phyloP scores from a whole-genome alignment of 352 stramenopile species.

The Pythium diclinum region DNA sequence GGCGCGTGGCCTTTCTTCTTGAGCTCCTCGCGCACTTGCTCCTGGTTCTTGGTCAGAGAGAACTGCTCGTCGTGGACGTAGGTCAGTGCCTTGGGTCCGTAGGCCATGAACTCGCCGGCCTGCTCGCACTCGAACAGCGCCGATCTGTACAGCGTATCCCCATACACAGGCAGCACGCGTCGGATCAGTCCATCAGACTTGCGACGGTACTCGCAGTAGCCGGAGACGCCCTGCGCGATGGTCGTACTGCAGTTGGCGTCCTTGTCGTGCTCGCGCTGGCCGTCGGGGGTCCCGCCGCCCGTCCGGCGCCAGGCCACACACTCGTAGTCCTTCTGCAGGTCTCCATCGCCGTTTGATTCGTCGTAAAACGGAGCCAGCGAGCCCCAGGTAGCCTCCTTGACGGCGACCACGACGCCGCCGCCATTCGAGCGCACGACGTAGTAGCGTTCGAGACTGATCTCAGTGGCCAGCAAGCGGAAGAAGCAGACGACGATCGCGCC shows the following conservation, averaged over 20 bases:
- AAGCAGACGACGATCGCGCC: not conserved
- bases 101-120: slow-evolving; percentile 10
- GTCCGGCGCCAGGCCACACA: slow-evolving; percentile 25
- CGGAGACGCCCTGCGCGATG: slow-evolving; percentile 9
- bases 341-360: not conserved
- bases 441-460: not conserved
- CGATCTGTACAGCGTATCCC: slow-evolving; percentile 5
- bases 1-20: too few species aligned
- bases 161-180: slow-evolving; percentile 21
- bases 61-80: slow-evolving; percentile 13
- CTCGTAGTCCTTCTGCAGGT: slow-evolving; percentile 10
- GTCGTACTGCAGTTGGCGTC: slow-evolving; percentile 6
- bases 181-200: not conserved
- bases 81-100: slow-evolving; percentile 15
- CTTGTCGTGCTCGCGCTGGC: not conserved
- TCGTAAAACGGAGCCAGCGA: not conserved
- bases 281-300: slow-evolving; percentile 12
- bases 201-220: slow-evolving; percentile 25
- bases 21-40: not conserved
- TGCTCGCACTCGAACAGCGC: slow-evolving; percentile 9
- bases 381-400: not conserved
- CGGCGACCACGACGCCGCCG: not conserved
- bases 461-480: not conserved
- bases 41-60: slow-evolving; percentile 5
- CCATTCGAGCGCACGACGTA: not conserved